Conservation (phyloP, 495 filamentous ascomycete species). For the Trichoderma gamsii region DNA sequence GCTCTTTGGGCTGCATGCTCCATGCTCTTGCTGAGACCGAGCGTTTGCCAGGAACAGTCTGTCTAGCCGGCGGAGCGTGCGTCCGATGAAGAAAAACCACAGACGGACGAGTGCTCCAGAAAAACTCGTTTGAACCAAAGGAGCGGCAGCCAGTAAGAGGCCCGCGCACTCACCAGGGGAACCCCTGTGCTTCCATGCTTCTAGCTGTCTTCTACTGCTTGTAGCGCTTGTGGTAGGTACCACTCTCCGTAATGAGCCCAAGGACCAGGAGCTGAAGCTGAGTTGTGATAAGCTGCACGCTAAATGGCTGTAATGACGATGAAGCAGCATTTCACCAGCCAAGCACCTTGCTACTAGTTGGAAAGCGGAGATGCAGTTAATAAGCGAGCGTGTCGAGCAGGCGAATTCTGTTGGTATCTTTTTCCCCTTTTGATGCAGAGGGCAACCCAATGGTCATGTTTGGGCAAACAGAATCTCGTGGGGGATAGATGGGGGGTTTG, state of each 20-base stretch:
- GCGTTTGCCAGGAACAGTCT: background rate
- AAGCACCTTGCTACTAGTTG: background rate
- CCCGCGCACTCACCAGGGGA: background rate
- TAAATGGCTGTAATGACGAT: background rate
- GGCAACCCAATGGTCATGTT: too few species aligned
- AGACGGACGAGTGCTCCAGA: background rate
- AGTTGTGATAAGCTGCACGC: slow-evolving; percentile 7
- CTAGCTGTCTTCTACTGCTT: background rate
- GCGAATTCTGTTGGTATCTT: background rate
- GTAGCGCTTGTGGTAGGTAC: too few species aligned
- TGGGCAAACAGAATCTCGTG: too few species aligned
- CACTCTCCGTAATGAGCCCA: background rate
- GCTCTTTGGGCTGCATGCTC: slow-evolving; percentile 12
- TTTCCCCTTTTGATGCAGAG: too few species aligned
- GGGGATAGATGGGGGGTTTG: too few species aligned
- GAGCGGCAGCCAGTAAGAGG: background rate
- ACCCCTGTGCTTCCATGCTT: slow-evolving; percentile 6
- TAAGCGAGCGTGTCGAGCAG: background rate
- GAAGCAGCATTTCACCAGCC: background rate
- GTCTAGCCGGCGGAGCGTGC: background rate
- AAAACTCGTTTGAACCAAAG: background rate
- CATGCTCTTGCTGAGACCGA: background rate
- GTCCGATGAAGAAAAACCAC: slow-evolving; percentile 9
- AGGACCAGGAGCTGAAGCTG: background rate
- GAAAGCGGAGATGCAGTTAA: background rate